Evolutionary conservation across 1,284 basidiomycete genomes (phyloP).

Genomic region (Coriolopsis trogii): DNA sequence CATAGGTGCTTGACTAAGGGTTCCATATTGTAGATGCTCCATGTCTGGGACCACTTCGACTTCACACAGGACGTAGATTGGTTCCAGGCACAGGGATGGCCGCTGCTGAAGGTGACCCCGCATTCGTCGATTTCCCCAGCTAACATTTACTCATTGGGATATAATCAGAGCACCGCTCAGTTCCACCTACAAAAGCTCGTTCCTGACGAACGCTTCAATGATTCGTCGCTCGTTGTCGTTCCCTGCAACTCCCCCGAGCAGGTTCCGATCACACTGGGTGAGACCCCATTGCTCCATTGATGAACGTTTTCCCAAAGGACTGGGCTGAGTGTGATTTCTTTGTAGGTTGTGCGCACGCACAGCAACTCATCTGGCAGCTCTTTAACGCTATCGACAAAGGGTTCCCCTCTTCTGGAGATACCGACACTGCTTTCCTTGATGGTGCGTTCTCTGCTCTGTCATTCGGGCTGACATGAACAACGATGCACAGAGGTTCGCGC

Average conservation of each 20-base stretch:
- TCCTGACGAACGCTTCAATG: constrained; percentile 64
- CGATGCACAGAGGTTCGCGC: constrained; percentile 51
- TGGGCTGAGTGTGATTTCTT: neutral
- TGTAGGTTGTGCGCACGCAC: constrained; percentile 72
- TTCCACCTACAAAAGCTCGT: constrained; percentile 76
- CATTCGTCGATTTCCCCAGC: neutral
- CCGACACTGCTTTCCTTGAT: constrained; percentile 59
- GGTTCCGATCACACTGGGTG: constrained; percentile 67
- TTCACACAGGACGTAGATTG: constrained; percentile 66
- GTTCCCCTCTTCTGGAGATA: constrained; percentile 63
- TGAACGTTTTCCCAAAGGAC: constrained; percentile 14
- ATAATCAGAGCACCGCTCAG: constrained; percentile 66
- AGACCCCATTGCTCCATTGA: no score
- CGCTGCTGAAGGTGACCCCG: constrained; percentile 60
- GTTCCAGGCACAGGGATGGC: constrained; percentile 74
- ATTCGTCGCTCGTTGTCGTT: constrained; percentile 65
- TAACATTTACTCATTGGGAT: neutral
- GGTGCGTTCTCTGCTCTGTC: constrained; percentile 41
- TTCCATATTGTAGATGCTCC: constrained; percentile 59
- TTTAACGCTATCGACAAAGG: constrained; percentile 75
- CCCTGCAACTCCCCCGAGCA: constrained; percentile 83
- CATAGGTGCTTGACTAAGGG: neutral
- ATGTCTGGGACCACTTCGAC: constrained; percentile 80
- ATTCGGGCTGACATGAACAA: no score
- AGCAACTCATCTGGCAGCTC: constrained; percentile 74